Conservation (phyloP, 352 stramenopile genomes). For the Phytophthora pseudosyringae region DNA sequence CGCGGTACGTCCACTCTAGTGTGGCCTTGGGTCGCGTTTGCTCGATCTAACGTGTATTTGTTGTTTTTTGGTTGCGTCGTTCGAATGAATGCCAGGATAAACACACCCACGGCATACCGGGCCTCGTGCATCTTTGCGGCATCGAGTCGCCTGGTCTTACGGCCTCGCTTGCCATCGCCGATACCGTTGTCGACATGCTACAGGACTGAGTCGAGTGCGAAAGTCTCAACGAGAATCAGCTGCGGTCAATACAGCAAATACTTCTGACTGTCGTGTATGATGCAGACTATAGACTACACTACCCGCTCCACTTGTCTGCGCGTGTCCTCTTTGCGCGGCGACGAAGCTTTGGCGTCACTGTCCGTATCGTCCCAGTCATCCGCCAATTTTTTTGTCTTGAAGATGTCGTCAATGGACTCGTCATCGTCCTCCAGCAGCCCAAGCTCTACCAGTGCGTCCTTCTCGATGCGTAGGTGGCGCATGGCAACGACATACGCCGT, state of each 20-base stretch:
- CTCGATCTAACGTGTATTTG: neutral
- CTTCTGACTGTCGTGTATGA: slow-evolving; percentile 5
- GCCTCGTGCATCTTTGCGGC: slow-evolving; percentile 93
- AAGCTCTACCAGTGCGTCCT: slow-evolving; percentile 43
- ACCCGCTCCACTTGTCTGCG: slow-evolving; percentile 23
- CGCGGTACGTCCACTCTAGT: slow-evolving; percentile 40
- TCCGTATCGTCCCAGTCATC: slow-evolving; percentile 29
- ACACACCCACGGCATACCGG: slow-evolving; percentile 74
- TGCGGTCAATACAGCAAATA: neutral
- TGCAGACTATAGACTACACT: slow-evolving; percentile 18
- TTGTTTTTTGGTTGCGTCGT: neutral
- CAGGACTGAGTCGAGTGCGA: slow-evolving; percentile 21
- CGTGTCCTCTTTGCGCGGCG: slow-evolving; percentile 26
- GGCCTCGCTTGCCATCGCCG: slow-evolving; percentile 84
- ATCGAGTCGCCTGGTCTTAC: slow-evolving; percentile 98
- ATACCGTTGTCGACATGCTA: slow-evolving; percentile 71
- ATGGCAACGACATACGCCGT: slow-evolving; percentile 39
- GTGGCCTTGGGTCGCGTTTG: neutral
- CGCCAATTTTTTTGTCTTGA: slow-evolving; percentile 39
- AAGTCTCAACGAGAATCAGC: neutral
- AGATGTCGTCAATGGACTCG: slow-evolving; percentile 36
- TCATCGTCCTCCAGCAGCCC: slow-evolving; percentile 36
- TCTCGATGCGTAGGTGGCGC: slow-evolving; percentile 49
- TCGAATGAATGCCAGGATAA: slow-evolving; percentile 39
- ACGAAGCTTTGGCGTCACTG: slow-evolving; percentile 9